Base-by-base conservation (phyloP, 2,329 filamentous ascomycete genomes). In the Neophaeococcomyces mojaviensis region DNA sequence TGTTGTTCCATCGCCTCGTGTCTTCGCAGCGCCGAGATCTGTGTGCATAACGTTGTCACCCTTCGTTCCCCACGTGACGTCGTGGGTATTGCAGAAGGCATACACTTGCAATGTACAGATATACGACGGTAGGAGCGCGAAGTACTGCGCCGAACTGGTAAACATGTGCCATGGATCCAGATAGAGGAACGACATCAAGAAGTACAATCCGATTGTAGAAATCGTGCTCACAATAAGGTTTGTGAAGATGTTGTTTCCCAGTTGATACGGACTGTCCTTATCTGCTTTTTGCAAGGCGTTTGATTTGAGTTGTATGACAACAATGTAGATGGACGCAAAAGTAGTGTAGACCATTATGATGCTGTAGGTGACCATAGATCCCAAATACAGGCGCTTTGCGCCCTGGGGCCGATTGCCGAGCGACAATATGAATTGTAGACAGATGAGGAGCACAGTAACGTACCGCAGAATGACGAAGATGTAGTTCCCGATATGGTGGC, bases 151-250 rank as follows among this genome's bases (percentile, higher is more conserved):
- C 0, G 86, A 82, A 0, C 84, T 90, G 10, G 92, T 98, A 69
- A 98, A 85, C 86, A 98, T 92, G 72, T 98, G 92, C 92, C 92
- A 98, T 0, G 92, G 92, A 58, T 98, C 94, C 38, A 98, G 79
- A 68, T 98, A 98, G 50, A 98, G 69, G 69, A 98, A 88, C 19
- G 85, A 92, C 82, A 94, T 95, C 68, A 95, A 66, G 71, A 98
- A 92, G 74, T 97, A 98, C 32, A 98, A 74, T 1, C 94, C 92
- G 33, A 96, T 70, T 0, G 92, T 98, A 2, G 88, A 94, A 3
- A 84, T 72, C n/a, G 85, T 83, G 5, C 86, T 92, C 41, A 98
- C 81, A 60, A 97, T 86, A 51, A 98, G 77, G 66, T 97, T 97
- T 49, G 89, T 92, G 70, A 98, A 95, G 49, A 95, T 77, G 61